Percentiles rank a stretch among this genome's conserved stretches.
phyloP scores from a whole-genome alignment of 768 basidiomycete genomes.

The Ramaria sp. region DNA sequence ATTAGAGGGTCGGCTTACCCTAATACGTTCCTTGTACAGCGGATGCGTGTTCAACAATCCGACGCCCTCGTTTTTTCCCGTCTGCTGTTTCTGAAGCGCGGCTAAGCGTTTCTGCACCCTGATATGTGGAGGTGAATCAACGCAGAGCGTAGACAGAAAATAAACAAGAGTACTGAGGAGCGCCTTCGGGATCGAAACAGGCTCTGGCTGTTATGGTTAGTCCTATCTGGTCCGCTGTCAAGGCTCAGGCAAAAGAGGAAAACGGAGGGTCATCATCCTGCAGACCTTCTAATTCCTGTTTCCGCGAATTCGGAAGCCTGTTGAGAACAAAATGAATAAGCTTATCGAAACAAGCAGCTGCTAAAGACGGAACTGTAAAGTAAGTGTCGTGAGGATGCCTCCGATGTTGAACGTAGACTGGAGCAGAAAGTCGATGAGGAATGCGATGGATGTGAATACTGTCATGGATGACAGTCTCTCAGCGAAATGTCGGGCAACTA shows the following conservation, averaged over 20 bases:
- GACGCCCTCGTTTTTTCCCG: conserved; percentile 15
- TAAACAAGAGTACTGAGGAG: conserved; percentile 45
- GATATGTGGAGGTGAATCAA: not conserved
- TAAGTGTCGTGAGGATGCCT: conserved; percentile 31
- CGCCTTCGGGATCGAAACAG: conserved; percentile 75
- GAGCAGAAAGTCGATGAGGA: conserved; percentile 33
- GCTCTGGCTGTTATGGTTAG: conserved; percentile 69
- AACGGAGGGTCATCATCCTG: not conserved
- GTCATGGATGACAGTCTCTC: conserved; percentile 32
- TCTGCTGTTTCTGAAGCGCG: conserved; percentile 34
- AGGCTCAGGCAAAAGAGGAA: not conserved
- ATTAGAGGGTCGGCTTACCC: conserved; percentile 32
- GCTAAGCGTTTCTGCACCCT: conserved; percentile 68
- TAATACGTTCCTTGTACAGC: conserved; percentile 54
- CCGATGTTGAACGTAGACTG: conserved; percentile 50
- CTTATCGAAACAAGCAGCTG: not conserved
- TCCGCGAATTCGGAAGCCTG: conserved; percentile 74
- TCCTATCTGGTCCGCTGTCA: conserved; percentile 76
- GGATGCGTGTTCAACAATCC: conserved; percentile 83
- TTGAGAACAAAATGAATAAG: conserved; percentile 1
- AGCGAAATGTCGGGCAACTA: conserved; percentile 48
- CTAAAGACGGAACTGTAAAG: conserved; percentile 31
- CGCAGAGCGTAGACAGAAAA: not conserved
- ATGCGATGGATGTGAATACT: conserved; percentile 29
- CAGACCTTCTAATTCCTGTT: conserved; percentile 69